Conservation (phyloP, 2,329 filamentous ascomycete genomes). For the Ascochyta clinopodiicola region DNA sequence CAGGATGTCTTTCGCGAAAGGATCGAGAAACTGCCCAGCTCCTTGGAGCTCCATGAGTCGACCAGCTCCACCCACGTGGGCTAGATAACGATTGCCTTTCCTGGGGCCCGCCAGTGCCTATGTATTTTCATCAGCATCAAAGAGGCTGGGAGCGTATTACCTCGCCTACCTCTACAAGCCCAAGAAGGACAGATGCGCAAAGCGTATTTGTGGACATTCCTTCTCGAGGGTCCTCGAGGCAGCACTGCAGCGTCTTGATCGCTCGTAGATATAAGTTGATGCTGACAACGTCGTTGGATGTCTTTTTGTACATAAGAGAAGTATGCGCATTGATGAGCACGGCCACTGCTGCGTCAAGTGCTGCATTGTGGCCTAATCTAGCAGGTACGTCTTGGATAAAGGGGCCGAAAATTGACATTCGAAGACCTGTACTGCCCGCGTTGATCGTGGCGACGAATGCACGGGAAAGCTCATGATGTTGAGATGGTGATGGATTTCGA, state of each 20-base stretch:
- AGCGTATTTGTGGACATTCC: constrained; percentile 44
- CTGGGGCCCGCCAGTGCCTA: constrained; percentile 42
- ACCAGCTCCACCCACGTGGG: constrained; percentile 43
- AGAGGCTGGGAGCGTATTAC: background rate
- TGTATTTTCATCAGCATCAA: background rate
- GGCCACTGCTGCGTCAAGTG: constrained; percentile 41
- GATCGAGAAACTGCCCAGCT: constrained; percentile 31
- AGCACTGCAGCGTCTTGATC: constrained; percentile 37
- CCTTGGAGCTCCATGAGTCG: constrained; percentile 44
- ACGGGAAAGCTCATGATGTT: constrained; percentile 36
- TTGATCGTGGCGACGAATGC: constrained; percentile 34
- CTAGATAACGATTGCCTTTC: constrained; percentile 39
- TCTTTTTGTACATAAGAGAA: constrained; percentile 34
- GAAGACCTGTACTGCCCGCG: constrained; percentile 37
- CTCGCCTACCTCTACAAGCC: constrained; percentile 39
- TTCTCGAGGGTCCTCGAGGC: constrained; percentile 36
- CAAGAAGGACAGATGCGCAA: constrained; percentile 42
- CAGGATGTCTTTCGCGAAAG: constrained; percentile 42
- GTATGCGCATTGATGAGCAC: constrained; percentile 39
- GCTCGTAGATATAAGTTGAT: constrained; percentile 40
- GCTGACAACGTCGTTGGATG: constrained; percentile 31
- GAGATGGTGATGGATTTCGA: constrained; percentile 34
- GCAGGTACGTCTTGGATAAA: constrained; percentile 41
- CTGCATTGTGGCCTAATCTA: constrained; percentile 41
- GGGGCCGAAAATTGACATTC: constrained; percentile 40